Base-by-base conservation (phyloP, 768 basidiomycete species). In the Mycena alexandri region DNA sequence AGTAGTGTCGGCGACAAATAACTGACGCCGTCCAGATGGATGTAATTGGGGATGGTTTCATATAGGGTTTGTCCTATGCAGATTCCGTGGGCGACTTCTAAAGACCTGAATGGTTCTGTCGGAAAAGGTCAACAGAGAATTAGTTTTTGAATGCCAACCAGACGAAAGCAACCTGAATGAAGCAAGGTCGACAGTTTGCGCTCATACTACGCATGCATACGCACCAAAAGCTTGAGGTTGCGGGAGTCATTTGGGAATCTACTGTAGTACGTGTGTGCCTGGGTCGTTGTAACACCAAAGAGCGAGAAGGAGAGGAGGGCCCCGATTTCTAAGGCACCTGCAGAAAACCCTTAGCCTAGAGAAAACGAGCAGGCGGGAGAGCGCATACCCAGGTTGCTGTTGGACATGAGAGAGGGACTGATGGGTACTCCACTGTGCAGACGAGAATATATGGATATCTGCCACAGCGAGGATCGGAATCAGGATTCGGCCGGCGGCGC, bases 251-350 rank as follows among this genome's bases (percentile, higher is more conserved):
- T 22, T 24, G 42, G 61, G 47, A 63, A 63, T 8, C 55, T 48
- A 17, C 36, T n/a, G 38, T 43, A 65, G 55, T 57, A 65, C 2
- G 43, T 21, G 46, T 63, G 52, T 14, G 46, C 17, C 51, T 66
- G 64, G 3, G 38, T 46, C 24, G 41, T 66, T 10, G 50, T 19
- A 16, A 53, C 43, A 25, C 64, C 64, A 19, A 53, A 60, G 22
- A 66, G 47, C 5, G 43, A 14, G 11, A 13, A 34, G 25, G 64
- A 66, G 25, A 66, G 43, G 25, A 66, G 56, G 5, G 47, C 33
- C 11, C 57, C 64, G 24, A 66, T 36, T 38, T 53, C 57, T 22
- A 66, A 24, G 21, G 58, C 50, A 5, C 56, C 64, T 66, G 48
- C 5, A 38, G n/a, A 42, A 4, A 47, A 47, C 11, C 10, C 24